A percentile compares a stretch with the other conserved stretches of the same genome.
phyloP scores from a whole-genome alignment of 192 early-diverging fungal genomes.

The Rhizophlyctis rosea region DNA sequence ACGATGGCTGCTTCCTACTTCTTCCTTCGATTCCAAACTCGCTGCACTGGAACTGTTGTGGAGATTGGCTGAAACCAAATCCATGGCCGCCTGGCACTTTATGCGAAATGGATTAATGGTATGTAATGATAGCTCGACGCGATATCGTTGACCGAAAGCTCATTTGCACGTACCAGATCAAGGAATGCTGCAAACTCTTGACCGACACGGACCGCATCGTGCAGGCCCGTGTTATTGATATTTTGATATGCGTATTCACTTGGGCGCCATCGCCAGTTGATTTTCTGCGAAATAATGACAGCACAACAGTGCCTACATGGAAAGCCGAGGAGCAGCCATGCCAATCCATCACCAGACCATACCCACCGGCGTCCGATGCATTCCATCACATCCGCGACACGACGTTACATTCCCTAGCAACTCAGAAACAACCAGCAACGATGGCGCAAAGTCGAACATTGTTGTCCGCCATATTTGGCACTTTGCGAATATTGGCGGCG shows the following conservation, averaged over 20 bases:
- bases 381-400: too few species aligned
- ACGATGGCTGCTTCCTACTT: background rate
- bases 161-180: background rate
- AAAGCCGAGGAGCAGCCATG: too few species aligned
- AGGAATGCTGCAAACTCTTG: background rate
- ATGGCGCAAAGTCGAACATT: too few species aligned
- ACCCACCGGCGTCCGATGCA: too few species aligned
- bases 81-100: background rate
- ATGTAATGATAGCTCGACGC: background rate
- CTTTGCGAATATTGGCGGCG: too few species aligned
- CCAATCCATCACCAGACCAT: too few species aligned
- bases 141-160: background rate
- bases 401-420: too few species aligned
- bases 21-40: background rate
- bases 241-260: conserved; percentile 3
- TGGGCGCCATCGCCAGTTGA: conserved; percentile 11
- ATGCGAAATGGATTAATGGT: conserved; percentile 13
- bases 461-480: too few species aligned
- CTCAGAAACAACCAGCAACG: too few species aligned
- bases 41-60: conserved; percentile 18
- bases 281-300: background rate
- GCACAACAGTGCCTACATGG: too few species aligned
- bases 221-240: conserved; percentile 10
- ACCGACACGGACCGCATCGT: conserved; percentile 10
- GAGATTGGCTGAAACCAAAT: background rate